These are phyloP conservation scores for Ramularia endophylla DNA, from an alignment of 2,329 filamentous ascomycete species.

Conservation along the genomic window DNA sequence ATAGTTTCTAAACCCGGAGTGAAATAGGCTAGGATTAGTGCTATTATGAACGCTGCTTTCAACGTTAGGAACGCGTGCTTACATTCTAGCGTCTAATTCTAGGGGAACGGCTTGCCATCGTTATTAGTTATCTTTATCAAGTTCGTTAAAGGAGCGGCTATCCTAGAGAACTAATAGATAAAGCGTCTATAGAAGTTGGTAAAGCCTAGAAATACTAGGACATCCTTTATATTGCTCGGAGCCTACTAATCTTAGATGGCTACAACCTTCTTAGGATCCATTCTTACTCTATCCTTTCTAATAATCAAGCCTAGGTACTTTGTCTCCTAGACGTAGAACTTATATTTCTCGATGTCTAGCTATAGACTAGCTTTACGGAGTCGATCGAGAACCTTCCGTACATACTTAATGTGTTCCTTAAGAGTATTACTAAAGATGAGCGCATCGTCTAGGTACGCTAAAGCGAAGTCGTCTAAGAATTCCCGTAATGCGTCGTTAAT, in stretches of 20 bases:
- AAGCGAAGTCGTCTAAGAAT: background rate
- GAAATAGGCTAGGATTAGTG: background rate
- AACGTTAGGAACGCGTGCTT: background rate
- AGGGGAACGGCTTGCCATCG: background rate
- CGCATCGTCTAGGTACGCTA: background rate
- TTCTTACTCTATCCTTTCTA: background rate
- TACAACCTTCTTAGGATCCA: background rate
- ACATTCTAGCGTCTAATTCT: background rate
- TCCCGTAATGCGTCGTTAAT: too few species aligned
- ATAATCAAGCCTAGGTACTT: slow-evolving; percentile 2
- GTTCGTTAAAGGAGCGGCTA: background rate
- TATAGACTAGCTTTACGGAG: background rate
- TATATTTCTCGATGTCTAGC: too few species aligned
- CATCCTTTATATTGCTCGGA: background rate
- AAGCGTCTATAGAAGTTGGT: too few species aligned
- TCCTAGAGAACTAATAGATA: too few species aligned
- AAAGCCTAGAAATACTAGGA: background rate
- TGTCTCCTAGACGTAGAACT: background rate
- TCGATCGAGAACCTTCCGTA: background rate
- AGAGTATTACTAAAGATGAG: background rate
- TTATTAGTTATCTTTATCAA: background rate
- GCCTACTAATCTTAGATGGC: background rate
- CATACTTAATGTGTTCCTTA: background rate
- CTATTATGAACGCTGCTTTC: background rate
- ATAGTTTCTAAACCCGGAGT: too few species aligned